Evolutionary conservation across 345 rosid species (phyloP).

Genomic region (Pistacia vera): DNA sequence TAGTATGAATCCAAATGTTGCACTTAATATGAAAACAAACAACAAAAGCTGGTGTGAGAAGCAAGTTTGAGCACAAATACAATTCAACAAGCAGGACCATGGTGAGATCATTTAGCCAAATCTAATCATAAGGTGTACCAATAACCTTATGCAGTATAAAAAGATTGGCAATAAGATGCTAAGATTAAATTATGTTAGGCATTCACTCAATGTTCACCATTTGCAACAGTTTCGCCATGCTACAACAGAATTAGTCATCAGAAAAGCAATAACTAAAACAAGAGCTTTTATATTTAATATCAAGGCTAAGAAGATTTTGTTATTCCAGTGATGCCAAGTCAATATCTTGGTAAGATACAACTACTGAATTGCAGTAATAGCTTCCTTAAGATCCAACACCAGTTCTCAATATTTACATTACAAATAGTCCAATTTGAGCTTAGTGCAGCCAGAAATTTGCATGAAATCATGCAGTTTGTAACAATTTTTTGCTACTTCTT

Average conservation of each 20-base stretch:
- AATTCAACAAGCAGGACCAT: background rate
- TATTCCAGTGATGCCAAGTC: background rate
- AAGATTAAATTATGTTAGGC: background rate
- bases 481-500: too few relatives aligned
- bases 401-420: background rate
- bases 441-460: background rate
- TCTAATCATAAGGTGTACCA: background rate
- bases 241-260: background rate
- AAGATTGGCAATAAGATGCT: background rate
- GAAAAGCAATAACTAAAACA: background rate
- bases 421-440: background rate
- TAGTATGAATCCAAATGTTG: constrained; percentile 65
- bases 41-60: background rate
- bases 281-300: too few relatives aligned
- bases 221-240: background rate
- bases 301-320: background rate
- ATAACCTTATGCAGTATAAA: background rate
- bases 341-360: background rate
- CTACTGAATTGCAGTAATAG: background rate
- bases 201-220: background rate
- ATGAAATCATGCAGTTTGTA: background rate
- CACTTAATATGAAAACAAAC: constrained; percentile 57
- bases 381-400: background rate
- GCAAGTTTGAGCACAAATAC: background rate
- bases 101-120: background rate